Evolutionary conservation across 1,284 basidiomycete species (phyloP), one percentile per base, ranked within the genome.

Genomic region (Psilocybe mexicana): DNA sequence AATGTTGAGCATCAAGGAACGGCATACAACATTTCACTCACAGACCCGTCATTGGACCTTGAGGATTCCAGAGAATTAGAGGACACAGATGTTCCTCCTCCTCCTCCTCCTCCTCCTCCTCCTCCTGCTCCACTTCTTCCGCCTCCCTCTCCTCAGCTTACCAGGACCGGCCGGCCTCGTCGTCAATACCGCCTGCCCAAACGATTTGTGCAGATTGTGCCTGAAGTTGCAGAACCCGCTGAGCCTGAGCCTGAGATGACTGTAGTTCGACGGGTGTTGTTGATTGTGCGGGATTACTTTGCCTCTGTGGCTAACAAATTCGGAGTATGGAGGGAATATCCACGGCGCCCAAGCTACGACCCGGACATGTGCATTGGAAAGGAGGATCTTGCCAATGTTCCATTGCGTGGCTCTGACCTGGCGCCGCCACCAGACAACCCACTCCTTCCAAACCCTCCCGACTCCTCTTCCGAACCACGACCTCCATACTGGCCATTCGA

Each of bases 291-390:
- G 0, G 52, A 58, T 46, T 48, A 35, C 14, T 23, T 58, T 2
- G 3, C 26, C n/a, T 58, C 56, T 7, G 0, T 23, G 12, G 18
- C 36, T 11, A 57, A 59, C 40, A 12, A 14, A 1, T 59, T 59
- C 55, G 53, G 57, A 1, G 53, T 61, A 40, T 56, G 55, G 59
- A n/a, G 58, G 69, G 2, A 63, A 70, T 11, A 51, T 57, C 35
- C 67, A 57, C 54, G 43, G 25, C 25, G 69, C 64, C 65, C 66
- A 59, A 18, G 47, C 56, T 8, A 48, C 36, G 46, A 65, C 61
- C 14, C 66, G 62, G 24, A 60, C 67, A 2, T 67, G 60, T 44
- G 60, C 60, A 10, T 61, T 59, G 0, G 47, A 66, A 7, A 65
- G 65, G 30, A 65, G 3, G 52, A 53, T n/a, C 30, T 45, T 10